phyloP scores from a whole-genome alignment of 148 eudicot species.

The Camellia granthamiana region DNA sequence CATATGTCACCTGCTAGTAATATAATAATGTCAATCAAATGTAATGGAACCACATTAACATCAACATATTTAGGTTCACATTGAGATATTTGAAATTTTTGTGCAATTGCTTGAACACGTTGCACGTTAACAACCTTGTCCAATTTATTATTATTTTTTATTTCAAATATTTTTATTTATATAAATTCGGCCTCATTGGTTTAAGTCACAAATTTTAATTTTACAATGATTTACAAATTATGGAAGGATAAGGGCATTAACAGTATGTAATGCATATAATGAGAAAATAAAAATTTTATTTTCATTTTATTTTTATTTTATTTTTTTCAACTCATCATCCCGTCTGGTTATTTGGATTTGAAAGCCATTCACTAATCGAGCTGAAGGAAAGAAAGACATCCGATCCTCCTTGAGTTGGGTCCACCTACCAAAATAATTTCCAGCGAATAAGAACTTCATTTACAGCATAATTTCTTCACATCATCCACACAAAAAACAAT shows the following conservation, averaged over 20 bases:
- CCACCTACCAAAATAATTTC: conserved; percentile 36
- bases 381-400: conserved; percentile 60
- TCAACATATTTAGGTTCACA: no score
- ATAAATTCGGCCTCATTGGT: not conserved
- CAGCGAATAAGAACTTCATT: no score
- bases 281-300: not conserved
- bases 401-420: conserved; percentile 47
- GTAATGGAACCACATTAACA: no score
- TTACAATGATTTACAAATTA: not conserved
- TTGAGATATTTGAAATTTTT: no score
- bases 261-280: not conserved
- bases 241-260: not conserved
- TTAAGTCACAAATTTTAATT: not conserved
- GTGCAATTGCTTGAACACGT: no score
- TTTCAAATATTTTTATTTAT: no score
- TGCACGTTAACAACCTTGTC: not conserved
- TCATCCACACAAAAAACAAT: no score
- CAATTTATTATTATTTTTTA: not conserved
- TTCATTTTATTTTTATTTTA: conserved; percentile 9
- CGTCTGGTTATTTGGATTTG: conserved; percentile 36
- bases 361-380: conserved; percentile 53
- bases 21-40: no score
- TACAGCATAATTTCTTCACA: no score
- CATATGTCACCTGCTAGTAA: no score
- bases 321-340: conserved; percentile 9